These are phyloP conservation scores for Orbilia oligospora DNA, from an alignment of 2,329 filamentous ascomycete genomes.

Conservation along the genomic window DNA sequence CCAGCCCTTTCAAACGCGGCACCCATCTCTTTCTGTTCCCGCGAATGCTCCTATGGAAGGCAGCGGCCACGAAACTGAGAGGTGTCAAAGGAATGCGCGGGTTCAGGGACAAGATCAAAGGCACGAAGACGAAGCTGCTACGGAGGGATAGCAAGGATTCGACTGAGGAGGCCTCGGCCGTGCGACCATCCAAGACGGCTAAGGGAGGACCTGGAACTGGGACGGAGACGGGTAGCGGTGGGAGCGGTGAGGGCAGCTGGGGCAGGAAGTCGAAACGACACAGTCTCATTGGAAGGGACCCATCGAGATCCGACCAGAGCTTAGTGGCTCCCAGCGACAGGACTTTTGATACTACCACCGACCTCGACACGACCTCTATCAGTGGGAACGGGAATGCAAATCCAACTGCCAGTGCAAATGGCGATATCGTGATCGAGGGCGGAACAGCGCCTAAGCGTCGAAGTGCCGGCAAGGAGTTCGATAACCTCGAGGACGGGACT, in stretches of 20 bases:
- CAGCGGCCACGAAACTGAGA: conserved; percentile 60
- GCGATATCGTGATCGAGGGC: conserved; percentile 56
- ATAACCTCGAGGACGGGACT: background rate
- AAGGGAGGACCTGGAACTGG: conserved; percentile 37
- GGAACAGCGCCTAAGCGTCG: conserved; percentile 41
- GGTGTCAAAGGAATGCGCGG: conserved; percentile 60
- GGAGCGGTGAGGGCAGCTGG: conserved; percentile 44
- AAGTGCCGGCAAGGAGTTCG: conserved; percentile 14
- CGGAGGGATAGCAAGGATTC: conserved; percentile 59
- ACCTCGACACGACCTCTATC: conserved; percentile 40
- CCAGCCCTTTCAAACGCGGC: conserved; percentile 44
- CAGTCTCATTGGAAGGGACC: conserved; percentile 45
- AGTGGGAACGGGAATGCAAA: conserved; percentile 4
- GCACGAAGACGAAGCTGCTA: conserved; percentile 60
- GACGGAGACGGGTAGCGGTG: conserved; percentile 5
- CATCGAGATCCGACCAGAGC: conserved; percentile 57
- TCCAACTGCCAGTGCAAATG: conserved; percentile 16
- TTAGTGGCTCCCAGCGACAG: conserved; percentile 42
- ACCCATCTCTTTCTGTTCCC: conserved; percentile 28
- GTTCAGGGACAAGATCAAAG: conserved; percentile 60
- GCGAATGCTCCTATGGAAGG: conserved; percentile 61
- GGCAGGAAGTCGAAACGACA: conserved; percentile 57
- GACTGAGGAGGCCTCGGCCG: conserved; percentile 48
- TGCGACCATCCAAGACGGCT: conserved; percentile 52
- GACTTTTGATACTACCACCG: conserved; percentile 54